Evolutionary conservation across 1,284 basidiomycete species (phyloP), one percentile per base, ranked within the genome.

Genomic region (Waitea zeae): DNA sequence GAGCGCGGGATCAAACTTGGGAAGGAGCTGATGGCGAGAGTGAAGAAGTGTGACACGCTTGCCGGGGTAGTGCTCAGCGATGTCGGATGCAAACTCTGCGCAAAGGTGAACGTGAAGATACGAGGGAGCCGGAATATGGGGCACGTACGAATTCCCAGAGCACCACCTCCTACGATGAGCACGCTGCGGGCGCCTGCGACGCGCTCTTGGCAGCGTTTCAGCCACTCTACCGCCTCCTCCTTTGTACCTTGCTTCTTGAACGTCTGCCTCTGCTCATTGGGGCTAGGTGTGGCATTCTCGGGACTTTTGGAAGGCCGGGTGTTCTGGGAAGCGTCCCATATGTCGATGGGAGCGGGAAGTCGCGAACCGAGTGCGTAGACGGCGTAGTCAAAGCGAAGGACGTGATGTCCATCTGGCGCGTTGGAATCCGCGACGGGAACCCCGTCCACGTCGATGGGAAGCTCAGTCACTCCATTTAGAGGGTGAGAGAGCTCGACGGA

Each of bases 31-130:
- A 12, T 53, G 41, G 3, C 79, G 62, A 0, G 74, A 78, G 47
- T 82, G 78, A 0, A 82, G 53, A n/a, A 82, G 57, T 0, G 75
- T 78, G 2, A 82, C 67, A 2, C 52, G 47, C 46, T 73, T 75
- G 18, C 50, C 46, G 0, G 74, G 73, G 43, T 70, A 64, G 12
- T 72, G 46, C 11, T 67, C 66, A 20, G 67, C 68, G 41, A 81
- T 71, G 47, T 83, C 79, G 1, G 71, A 67, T 1, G 77, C 74
- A 43, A 74, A 74, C 49, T 82, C 64, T 71, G 41, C 26, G 24
- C 7, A 38, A 12, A 5, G 15, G 7, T 33, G 3, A 6, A 30
- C 30, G 26, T 14, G 17, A 20, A 14, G 2, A n/a, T 3, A 32
- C 12, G 14, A 27, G 14, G 20, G 26, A 19, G 15, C 27, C 26